Percentiles rank a stretch among this genome's conserved stretches.
These are phyloP conservation scores for Acaromyces ingoldii DNA, from an alignment of 1,284 basidiomycete species.

Conservation along the genomic window DNA sequence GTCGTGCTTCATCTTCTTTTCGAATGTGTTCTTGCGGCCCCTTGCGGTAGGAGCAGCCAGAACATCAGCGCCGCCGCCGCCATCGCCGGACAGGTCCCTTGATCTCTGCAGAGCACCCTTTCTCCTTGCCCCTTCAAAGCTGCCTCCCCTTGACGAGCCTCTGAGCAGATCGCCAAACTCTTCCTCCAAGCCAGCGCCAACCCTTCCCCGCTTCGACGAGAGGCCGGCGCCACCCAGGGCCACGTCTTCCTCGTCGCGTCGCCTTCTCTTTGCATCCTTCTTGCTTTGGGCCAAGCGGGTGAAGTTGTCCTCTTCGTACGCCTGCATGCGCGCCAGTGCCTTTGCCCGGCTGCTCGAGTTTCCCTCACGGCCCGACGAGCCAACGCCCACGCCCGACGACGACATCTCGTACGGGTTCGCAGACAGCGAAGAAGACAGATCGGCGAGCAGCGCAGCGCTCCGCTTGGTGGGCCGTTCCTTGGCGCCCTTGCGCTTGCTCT, in stretches of 20 bases:
- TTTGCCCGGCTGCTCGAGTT: constrained; percentile 60
- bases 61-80: background rate
- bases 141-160: constrained; percentile 10
- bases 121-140: background rate
- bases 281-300: constrained; percentile 86
- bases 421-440: constrained; percentile 43
- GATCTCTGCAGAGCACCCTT: background rate
- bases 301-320: constrained; percentile 96
- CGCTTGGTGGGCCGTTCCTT: constrained; percentile 60
- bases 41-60: too few species aligned
- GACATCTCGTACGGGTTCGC: constrained; percentile 46
- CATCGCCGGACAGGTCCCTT: background rate
- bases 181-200: constrained; percentile 47
- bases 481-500: constrained; percentile 55
- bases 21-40: too few species aligned
- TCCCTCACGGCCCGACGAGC: constrained; percentile 16
- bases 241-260: constrained; percentile 81
- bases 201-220: constrained; percentile 26
- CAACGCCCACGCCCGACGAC: constrained; percentile 39
- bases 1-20: too few species aligned
- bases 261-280: constrained; percentile 72
- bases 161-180: constrained; percentile 49
- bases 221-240: constrained; percentile 65
- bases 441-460: constrained; percentile 56
- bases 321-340: constrained; percentile 73